Evolutionary conservation across 2,329 filamentous ascomycete genomes (phyloP).

Genomic region (Ophiostoma himal-ulmi): DNA sequence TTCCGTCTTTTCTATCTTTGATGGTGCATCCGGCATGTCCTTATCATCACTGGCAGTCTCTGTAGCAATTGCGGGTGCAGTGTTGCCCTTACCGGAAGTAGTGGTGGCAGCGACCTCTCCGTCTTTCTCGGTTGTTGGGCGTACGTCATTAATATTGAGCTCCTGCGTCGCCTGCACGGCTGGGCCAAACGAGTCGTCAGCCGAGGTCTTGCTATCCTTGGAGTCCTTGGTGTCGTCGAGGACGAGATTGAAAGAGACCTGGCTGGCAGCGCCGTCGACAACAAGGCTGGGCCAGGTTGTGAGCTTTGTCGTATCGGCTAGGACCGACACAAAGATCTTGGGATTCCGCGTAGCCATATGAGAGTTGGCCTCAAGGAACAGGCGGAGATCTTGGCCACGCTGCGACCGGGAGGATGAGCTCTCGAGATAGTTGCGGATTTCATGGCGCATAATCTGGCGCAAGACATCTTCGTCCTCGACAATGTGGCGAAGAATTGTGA

Average conservation of each 20-base stretch:
- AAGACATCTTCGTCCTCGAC: constrained; percentile 90
- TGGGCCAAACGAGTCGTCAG: constrained; percentile 41
- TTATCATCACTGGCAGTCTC: constrained; percentile 7
- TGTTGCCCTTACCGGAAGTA: neutral
- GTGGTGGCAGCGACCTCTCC: neutral
- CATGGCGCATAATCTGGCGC: constrained; percentile 83
- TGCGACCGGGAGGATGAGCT: constrained; percentile 44
- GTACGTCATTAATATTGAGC: constrained; percentile 48
- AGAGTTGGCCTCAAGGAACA: constrained; percentile 70
- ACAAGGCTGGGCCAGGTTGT: constrained; percentile 47
- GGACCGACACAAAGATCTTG: constrained; percentile 78
- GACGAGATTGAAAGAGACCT: constrained; percentile 15
- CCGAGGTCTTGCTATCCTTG: constrained; percentile 20
- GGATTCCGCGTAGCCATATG: constrained; percentile 76
- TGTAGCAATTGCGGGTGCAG: neutral
- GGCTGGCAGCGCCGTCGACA: neutral
- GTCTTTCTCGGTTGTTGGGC: constrained; percentile 52
- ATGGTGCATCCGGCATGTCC: constrained; percentile 59
- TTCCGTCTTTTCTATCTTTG: constrained; percentile 49
- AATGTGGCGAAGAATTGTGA: constrained; percentile 85
- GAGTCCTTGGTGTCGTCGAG: constrained; percentile 16
- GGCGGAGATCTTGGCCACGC: constrained; percentile 61
- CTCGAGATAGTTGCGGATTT: constrained; percentile 76
- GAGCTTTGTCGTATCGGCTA: constrained; percentile 77
- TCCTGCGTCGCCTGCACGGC: constrained; percentile 43